phyloP scores from a whole-genome alignment of 148 eudicot species.

The Arctostaphylos glauca region DNA sequence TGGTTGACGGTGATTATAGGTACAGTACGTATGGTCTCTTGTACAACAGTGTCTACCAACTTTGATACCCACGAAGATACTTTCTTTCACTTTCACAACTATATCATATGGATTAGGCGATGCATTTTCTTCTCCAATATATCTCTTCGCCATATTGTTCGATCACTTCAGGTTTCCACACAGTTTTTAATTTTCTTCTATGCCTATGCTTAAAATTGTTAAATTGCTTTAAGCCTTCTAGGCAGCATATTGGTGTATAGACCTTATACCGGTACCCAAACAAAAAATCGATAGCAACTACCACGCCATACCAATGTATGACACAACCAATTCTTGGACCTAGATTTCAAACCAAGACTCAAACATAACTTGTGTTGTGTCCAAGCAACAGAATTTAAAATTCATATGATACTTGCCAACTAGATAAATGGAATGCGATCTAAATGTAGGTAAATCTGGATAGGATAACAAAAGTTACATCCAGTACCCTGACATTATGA shows the following conservation, averaged over 20 bases:
- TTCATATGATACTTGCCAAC: neutral
- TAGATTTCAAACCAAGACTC: neutral
- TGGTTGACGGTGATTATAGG: neutral
- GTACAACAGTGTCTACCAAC: neutral
- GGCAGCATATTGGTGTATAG: neutral
- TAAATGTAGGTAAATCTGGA: neutral
- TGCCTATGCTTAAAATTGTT: neutral
- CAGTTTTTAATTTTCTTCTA: neutral
- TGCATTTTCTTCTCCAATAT: neutral
- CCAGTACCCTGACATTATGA: neutral
- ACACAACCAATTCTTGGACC: neutral
- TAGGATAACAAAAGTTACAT: neutral
- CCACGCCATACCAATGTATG: neutral
- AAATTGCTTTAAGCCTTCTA: conserved; percentile 1
- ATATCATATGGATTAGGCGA: neutral
- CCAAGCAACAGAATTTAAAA: conserved; percentile 7
- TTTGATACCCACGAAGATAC: neutral
- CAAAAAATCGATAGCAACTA: neutral
- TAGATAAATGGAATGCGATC: neutral
- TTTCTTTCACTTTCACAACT: neutral
- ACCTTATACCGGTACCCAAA: neutral
- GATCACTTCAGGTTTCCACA: neutral
- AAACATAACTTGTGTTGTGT: neutral
- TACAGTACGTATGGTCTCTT: neutral
- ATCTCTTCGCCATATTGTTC: neutral